Evolutionary conservation across 768 basidiomycete species (phyloP).

Genomic region (Boletus rubescentipes): DNA sequence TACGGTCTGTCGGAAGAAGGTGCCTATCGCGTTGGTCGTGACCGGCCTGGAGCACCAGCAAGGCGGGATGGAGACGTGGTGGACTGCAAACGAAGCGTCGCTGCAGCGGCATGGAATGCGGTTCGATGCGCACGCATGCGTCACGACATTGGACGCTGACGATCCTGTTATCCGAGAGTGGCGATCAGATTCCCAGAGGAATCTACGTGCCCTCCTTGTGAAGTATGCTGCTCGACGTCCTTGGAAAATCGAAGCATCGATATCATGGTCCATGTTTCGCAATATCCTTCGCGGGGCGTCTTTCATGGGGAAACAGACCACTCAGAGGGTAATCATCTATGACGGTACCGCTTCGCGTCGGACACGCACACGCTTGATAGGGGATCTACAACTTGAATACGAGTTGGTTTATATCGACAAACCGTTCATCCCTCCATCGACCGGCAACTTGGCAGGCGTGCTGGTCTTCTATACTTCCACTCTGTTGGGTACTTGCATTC

Average conservation of each 20-base stretch:
- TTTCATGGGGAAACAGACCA: background rate
- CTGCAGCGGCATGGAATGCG: constrained; percentile 29
- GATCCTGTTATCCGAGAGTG: background rate
- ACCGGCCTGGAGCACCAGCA: constrained; percentile 35
- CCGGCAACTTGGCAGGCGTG: background rate
- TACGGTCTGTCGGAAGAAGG: constrained; percentile 33
- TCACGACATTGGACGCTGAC: background rate
- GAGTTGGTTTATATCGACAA: background rate
- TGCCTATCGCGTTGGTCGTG: constrained; percentile 36
- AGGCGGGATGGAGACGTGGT: constrained; percentile 27
- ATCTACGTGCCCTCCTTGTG: background rate
- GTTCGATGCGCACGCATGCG: constrained; percentile 23
- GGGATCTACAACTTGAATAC: background rate
- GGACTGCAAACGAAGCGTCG: constrained; percentile 22
- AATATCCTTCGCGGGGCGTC: background rate
- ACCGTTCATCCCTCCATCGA: background rate
- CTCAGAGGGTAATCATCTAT: background rate
- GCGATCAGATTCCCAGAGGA: background rate
- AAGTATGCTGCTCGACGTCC: background rate
- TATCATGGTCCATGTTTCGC: background rate
- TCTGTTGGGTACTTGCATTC: background rate
- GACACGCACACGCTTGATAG: background rate
- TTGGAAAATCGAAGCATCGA: background rate
- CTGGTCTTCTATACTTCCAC: background rate
- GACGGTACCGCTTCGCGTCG: background rate